Conservation (phyloP, 2,329 filamentous ascomycete species). For the Colletotrichum sp. region DNA sequence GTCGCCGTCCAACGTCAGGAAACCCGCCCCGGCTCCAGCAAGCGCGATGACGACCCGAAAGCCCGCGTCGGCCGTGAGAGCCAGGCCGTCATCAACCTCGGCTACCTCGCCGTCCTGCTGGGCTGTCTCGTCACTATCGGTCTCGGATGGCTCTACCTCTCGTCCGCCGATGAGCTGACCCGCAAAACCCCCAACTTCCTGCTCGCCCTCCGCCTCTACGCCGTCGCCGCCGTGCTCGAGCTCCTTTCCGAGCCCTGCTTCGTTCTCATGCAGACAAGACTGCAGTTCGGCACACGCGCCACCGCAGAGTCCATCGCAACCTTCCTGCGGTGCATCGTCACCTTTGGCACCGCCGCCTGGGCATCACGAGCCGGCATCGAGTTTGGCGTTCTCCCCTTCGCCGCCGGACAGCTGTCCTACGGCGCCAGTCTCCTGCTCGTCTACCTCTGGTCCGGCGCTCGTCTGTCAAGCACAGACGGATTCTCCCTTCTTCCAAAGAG, state of each 20-base stretch:
- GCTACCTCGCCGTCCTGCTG: slow-evolving; percentile 77
- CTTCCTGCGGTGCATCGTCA: slow-evolving; percentile 75
- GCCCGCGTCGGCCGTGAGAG: slow-evolving; percentile 44
- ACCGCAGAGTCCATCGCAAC: slow-evolving; percentile 84
- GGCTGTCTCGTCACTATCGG: slow-evolving; percentile 68
- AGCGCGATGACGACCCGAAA: slow-evolving; percentile 26
- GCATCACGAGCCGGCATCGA: slow-evolving; percentile 57
- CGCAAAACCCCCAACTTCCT: slow-evolving; percentile 68
- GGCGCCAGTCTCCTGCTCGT: slow-evolving; percentile 70
- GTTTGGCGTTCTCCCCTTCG: slow-evolving; percentile 85
- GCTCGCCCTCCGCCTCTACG: slow-evolving; percentile 59
- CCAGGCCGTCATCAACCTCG: slow-evolving; percentile 87
- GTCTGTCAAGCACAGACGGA: slow-evolving; percentile 57
- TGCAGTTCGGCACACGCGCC: slow-evolving; percentile 81
- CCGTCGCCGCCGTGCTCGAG: slow-evolving; percentile 69
- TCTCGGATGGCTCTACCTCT: slow-evolving; percentile 73
- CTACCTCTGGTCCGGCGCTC: slow-evolving; percentile 69
- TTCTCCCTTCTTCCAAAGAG: slow-evolving; percentile 72
- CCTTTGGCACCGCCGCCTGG: slow-evolving; percentile 74
- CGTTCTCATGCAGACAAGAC: slow-evolving; percentile 81
- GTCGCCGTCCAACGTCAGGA: slow-evolving; percentile 86
- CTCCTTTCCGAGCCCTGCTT: slow-evolving; percentile 88
- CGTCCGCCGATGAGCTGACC: slow-evolving; percentile 50
- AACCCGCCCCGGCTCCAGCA: slow-evolving; percentile 8
- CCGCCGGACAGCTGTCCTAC: slow-evolving; percentile 83